Evolutionary conservation across 306 rosid genomes (phyloP), one percentile per base, ranked within the genome.

Genomic region (Astragalus glycyphyllos): DNA sequence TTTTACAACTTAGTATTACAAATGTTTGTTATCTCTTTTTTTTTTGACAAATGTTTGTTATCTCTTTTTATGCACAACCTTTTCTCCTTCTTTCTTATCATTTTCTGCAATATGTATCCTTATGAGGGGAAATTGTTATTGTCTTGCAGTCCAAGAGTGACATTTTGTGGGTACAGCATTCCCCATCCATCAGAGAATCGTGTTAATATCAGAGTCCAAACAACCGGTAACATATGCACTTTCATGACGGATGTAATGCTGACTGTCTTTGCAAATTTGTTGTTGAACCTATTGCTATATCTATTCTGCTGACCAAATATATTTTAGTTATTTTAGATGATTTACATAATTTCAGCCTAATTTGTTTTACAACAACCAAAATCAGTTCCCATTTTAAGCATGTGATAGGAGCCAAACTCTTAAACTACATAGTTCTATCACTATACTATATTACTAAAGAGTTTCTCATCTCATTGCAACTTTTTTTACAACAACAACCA

Each of bases 111-210:
- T 59, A 48, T 55, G 9, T 29, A 54, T 74, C 11, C 56, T 78
- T 5, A 77, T 69, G 38, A 40, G 17, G 26, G 17, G 49, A 13
- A 40, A 5, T 57, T 47, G 0, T 59, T 77, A 44, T 81, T 82
- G 6, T 68, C 53, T 81, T 85, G 85, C 90, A 86, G 92, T 68
- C 95, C 92, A 58, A 82, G 92, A 74, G 85, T 83, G 59, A 50
- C 85, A 68, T 92, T 88, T 65, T 73, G 82, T 57, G 98, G 97
- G 13, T 86, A 90, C 78, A 92, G 86, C 93, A 92, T 88, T 77
- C 97, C 98, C 66, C 97, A 92, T 84, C 98, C 91, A 44, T 92
- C 91, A 26, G 96, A 92, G 5, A 90, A 86, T 64, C 85, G 79
- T 38, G 98, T 88, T 73, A 92, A 92, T 68, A 77, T 88, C 55